phyloP scores from a whole-genome alignment of 306 rosid species.

The Pyrus bretschneideri region DNA sequence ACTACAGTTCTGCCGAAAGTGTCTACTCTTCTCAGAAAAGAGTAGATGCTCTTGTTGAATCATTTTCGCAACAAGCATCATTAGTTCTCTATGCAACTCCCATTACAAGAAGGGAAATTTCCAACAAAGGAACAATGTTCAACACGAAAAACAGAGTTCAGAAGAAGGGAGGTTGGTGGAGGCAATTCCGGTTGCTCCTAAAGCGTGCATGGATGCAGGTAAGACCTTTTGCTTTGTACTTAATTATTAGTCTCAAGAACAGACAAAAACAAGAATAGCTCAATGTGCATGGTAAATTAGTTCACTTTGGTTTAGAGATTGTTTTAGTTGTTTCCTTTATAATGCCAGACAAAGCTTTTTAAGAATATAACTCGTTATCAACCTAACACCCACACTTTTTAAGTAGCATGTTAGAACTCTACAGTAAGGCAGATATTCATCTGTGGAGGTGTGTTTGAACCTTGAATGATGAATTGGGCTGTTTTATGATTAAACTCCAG shows the following conservation, averaged over 20 bases:
- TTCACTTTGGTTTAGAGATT: background rate
- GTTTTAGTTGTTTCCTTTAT: background rate
- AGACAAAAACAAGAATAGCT: background rate
- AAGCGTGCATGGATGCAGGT: constrained; percentile 99
- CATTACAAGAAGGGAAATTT: constrained; percentile 40
- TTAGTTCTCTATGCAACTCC: constrained; percentile 65
- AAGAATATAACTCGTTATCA: constrained; percentile 1
- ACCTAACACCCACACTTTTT: background rate
- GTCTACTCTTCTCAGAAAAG: constrained; percentile 72
- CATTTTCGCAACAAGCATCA: constrained; percentile 56
- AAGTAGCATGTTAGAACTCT: constrained; percentile 1
- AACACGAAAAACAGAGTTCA: constrained; percentile 33
- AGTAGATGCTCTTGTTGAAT: constrained; percentile 73
- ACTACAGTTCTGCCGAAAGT: constrained; percentile 83
- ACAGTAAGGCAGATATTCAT: constrained; percentile 1
- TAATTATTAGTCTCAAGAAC: background rate
- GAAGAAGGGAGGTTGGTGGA: constrained; percentile 86
- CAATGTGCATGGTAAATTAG: background rate
- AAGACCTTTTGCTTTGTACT: constrained; percentile 4
- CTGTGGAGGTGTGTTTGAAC: constrained; percentile 1
- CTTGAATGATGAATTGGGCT: background rate
- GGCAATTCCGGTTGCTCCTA: constrained; percentile 77
- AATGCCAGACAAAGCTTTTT: background rate
- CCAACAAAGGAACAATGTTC: constrained; percentile 27
- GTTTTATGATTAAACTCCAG: constrained; percentile 13